Conservation (phyloP, 2,329 filamentous ascomycete genomes). For the Fusarium goolgardi region DNA sequence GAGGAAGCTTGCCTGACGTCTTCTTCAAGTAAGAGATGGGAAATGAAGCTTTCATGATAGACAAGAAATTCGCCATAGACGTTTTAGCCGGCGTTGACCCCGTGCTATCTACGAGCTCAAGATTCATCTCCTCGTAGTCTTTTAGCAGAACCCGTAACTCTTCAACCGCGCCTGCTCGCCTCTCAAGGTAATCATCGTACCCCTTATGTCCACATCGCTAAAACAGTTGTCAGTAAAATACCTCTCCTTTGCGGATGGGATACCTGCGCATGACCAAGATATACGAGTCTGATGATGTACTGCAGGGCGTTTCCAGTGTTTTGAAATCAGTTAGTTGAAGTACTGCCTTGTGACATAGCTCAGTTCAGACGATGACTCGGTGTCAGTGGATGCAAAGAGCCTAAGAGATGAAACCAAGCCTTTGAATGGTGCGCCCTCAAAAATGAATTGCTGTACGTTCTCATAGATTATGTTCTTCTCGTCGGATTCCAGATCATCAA, state of each 20-base stretch:
- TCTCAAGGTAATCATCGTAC: constrained; percentile 1
- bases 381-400: neutral
- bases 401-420: neutral
- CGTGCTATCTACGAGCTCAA: neutral
- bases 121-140: neutral
- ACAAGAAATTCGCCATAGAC: neutral
- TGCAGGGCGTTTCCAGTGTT: neutral
- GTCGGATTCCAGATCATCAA: neutral
- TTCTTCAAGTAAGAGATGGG: rapidly evolving
- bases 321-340: neutral
- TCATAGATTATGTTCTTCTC: neutral
- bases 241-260: neutral
- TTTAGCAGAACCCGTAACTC: neutral
- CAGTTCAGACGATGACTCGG: rapidly evolving
- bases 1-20: neutral
- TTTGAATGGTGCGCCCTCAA: neutral
- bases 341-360: neutral
- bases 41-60: neutral
- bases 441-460: neutral
- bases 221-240: neutral
- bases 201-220: neutral
- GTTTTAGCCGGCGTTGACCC: neutral
- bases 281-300: neutral
- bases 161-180: neutral
- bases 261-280: constrained; percentile 10